Evolutionary conservation across 306 rosid species (phyloP).

Genomic region (Lathyrus sativus): DNA sequence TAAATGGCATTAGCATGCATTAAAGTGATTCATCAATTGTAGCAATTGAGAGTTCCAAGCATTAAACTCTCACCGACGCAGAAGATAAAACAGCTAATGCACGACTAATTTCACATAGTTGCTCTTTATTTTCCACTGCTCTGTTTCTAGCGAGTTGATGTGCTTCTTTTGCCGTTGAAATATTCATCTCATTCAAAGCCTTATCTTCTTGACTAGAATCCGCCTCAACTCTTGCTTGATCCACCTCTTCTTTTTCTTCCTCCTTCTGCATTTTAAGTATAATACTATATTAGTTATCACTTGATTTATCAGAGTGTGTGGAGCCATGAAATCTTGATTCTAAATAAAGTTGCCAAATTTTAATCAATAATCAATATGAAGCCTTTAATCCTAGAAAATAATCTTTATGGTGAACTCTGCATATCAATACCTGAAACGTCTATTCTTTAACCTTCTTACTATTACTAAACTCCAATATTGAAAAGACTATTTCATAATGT

Average conservation of each 20-base stretch:
- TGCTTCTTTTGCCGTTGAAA: conserved; percentile 77
- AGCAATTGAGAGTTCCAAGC: conserved; percentile 18
- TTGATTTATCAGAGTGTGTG: not conserved
- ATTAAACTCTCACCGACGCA: conserved; percentile 79
- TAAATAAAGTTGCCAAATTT: conserved; percentile 26
- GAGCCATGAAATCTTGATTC: conserved; percentile 31
- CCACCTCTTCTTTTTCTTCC: conserved; percentile 74
- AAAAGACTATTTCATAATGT: conserved; percentile 5
- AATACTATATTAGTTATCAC: conserved; percentile 3
- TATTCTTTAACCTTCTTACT: conserved; percentile 22
- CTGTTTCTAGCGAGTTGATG: conserved; percentile 68
- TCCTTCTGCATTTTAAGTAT: conserved; percentile 64
- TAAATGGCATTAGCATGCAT: conserved; percentile 16
- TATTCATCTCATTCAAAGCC: conserved; percentile 76
- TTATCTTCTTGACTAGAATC: conserved; percentile 59
- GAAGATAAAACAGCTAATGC: conserved; percentile 97
- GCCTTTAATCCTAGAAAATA: conserved; percentile 10
- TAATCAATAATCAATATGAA: conserved; percentile 18
- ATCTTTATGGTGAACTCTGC: conserved; percentile 27
- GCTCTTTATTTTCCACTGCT: conserved; percentile 78
- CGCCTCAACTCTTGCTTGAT: conserved; percentile 63
- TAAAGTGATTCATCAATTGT: not conserved
- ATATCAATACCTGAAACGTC: conserved; percentile 28
- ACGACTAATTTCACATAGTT: conserved; percentile 86
- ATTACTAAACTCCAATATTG: conserved; percentile 6